Evolutionary conservation across 2,329 filamentous ascomycete species (phyloP), one percentile per base, ranked within the genome.

Genomic region (Microascus cirrosus): DNA sequence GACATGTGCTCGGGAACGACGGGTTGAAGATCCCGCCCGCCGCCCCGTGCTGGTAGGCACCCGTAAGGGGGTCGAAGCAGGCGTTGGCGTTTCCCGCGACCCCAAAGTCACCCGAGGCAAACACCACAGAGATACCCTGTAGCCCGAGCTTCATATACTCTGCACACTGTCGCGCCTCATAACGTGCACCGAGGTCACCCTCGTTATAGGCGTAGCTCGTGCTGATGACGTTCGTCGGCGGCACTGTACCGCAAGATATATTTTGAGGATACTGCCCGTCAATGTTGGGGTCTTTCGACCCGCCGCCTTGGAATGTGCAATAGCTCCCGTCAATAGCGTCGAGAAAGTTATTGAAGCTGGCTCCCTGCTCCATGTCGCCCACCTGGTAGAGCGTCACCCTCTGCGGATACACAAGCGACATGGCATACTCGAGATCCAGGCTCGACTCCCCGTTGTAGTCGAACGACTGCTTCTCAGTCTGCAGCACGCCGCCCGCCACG

Each of bases 61-160:
- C 66, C 18, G 66, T 69, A 22, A 56, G 54, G 1, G 66, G 58
- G 58, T 70, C 65, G 58, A 74, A 69, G 62, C 73, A 76, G 34
- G 60, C 55, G n/a, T 64, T 64, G 53, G 65, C 62, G 60, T 73
- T 72, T 52, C 73, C 71, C 25, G 71, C 71, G 20, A 77, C 73
- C 52, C 76, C 78, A 53, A 70, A 73, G 64, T 80, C 77, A n/a
- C 77, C 78, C 4, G 73, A 75, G 1, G 77, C 76, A 62, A 76
- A 79, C 36, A 82, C 60, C 18, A 83, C 67, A 1, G 75, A 74
- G 12, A 79, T 71, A 22, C 78, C 79, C 63, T 74, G 74, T 8
- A 81, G 72, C 20, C 75, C 78, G 2, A 82, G 73, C 69, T 83
- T 82, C 74, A 81, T 74, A 66, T 78, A 82, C 69, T 82, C 78